Evolutionary conservation across 495 filamentous ascomycete species (phyloP).

Genomic region (Chaetomium tenue): DNA sequence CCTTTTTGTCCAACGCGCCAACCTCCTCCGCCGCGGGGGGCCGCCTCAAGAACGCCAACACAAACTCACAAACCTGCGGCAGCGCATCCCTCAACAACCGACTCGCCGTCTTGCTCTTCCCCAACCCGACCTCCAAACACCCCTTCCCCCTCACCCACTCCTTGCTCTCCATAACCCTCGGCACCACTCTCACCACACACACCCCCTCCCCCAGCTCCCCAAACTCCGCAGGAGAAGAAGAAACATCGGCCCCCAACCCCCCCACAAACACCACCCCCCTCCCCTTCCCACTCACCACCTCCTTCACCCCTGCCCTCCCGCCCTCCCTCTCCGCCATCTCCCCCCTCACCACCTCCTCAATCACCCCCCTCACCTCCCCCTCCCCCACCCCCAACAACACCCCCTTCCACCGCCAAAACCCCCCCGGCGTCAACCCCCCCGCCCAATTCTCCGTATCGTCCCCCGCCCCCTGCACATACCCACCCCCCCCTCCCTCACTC

Average conservation of each 20-base stretch:
- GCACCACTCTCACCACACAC: slow-evolving; percentile 35
- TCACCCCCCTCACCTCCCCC: slow-evolving; percentile 62
- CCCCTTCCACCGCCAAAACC: slow-evolving; percentile 73
- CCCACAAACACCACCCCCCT: slow-evolving; percentile 42
- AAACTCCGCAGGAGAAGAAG: slow-evolving; percentile 34
- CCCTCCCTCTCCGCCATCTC: slow-evolving; percentile 42
- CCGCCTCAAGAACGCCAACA: slow-evolving; percentile 29
- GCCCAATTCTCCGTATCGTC: slow-evolving; percentile 94
- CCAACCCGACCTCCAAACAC: slow-evolving; percentile 62
- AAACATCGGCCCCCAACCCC: slow-evolving; percentile 23
- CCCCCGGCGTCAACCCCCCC: slow-evolving; percentile 64
- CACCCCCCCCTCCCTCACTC: slow-evolving; percentile 62
- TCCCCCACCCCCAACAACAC: slow-evolving; percentile 59
- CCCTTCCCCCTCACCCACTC: slow-evolving; percentile 38
- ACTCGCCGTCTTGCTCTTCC: slow-evolving; percentile 67
- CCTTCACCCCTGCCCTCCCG: slow-evolving; percentile 36
- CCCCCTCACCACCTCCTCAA: slow-evolving; percentile 52
- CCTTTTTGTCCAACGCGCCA: slow-evolving; percentile 17
- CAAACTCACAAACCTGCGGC: slow-evolving; percentile 54
- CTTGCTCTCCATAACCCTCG: slow-evolving; percentile 36
- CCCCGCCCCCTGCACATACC: slow-evolving; percentile 91
- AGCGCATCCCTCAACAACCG: slow-evolving; percentile 69
- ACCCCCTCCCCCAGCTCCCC: slow-evolving; percentile 25
- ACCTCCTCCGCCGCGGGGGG: neutral
- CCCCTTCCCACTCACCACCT: slow-evolving; percentile 34